Evolutionary conservation across 2,329 filamentous ascomycete genomes (phyloP).

Genomic region (Reticulascus tulasneorum): DNA sequence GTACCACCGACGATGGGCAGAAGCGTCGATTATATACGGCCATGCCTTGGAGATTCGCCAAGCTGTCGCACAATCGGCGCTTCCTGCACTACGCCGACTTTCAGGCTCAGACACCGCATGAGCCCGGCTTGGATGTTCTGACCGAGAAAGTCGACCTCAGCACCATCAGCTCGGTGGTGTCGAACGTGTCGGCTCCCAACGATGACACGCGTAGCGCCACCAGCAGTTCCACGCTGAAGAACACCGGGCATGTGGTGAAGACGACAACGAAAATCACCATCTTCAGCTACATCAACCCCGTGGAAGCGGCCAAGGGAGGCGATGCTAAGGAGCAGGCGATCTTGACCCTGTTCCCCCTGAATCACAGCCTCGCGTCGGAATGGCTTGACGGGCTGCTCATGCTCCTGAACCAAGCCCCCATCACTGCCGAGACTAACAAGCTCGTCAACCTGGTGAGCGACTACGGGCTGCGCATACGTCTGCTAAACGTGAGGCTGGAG

Average conservation of each 20-base stretch:
- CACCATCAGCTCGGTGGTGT: constrained; percentile 87
- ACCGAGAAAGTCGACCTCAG: constrained; percentile 81
- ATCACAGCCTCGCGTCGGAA: constrained; percentile 82
- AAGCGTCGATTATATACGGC: constrained; percentile 40
- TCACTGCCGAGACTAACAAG: constrained; percentile 94
- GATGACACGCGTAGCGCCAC: constrained; percentile 43
- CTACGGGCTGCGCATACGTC: constrained; percentile 86
- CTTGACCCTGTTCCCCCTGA: constrained; percentile 76
- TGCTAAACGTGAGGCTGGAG: constrained; percentile 88
- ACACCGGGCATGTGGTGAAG: constrained; percentile 29
- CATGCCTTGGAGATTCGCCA: constrained; percentile 74
- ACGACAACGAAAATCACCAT: constrained; percentile 86
- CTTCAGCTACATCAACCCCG: constrained; percentile 60
- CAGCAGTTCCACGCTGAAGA: constrained; percentile 39
- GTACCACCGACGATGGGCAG: constrained; percentile 24
- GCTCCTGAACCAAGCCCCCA: constrained; percentile 90
- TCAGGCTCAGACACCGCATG: constrained; percentile 55
- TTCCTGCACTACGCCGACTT: constrained; percentile 91
- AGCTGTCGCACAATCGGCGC: constrained; percentile 84
- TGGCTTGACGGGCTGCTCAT: constrained; percentile 96
- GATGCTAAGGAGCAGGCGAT: constrained; percentile 65
- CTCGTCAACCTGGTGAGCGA: constrained; percentile 80
- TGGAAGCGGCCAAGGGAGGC: constrained; percentile 28
- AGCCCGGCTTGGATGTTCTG: constrained; percentile 70
- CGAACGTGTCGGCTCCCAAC: constrained; percentile 74